phyloP scores from a whole-genome alignment of 2,329 filamentous ascomycete genomes.

The Salinomyces thailandicus region DNA sequence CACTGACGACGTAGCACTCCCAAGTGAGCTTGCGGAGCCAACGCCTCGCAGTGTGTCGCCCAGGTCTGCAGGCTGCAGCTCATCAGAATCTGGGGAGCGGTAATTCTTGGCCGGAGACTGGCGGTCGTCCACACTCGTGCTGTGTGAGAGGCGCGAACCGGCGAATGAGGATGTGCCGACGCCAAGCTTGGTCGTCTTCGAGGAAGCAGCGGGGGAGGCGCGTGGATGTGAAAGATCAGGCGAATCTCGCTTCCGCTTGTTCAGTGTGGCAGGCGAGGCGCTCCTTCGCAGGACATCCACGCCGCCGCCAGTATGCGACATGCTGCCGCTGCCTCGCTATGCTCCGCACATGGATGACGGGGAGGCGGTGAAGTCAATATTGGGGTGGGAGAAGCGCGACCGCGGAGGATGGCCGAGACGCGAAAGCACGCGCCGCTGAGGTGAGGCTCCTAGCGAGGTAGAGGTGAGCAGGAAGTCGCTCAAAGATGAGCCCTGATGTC shows the following conservation, averaged over 20 bases:
- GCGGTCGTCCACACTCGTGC: slow-evolving; percentile 3
- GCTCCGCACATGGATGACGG: neutral
- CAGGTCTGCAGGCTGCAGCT: slow-evolving; percentile 26
- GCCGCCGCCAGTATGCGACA: slow-evolving; percentile 21
- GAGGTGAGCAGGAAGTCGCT: too few species aligned
- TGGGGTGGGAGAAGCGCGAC: too few species aligned
- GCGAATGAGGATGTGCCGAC: slow-evolving; percentile 1
- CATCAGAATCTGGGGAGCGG: slow-evolving; percentile 23
- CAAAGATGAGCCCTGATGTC: too few species aligned
- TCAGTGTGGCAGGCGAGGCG: neutral
- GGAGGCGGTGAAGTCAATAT: too few species aligned
- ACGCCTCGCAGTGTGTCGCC: slow-evolving; percentile 61
- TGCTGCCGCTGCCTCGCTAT: slow-evolving; percentile 17
- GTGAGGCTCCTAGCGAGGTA: too few species aligned
- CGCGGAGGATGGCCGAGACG: too few species aligned
- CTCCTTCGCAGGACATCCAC: slow-evolving; percentile 9
- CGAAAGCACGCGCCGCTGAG: neutral
- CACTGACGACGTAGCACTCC: slow-evolving; percentile 60
- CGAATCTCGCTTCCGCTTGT: slow-evolving; percentile 3
- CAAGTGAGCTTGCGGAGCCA: slow-evolving; percentile 61
- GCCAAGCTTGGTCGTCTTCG: neutral
- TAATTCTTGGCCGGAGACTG: slow-evolving; percentile 12
- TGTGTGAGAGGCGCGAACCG: slow-evolving; percentile 2
- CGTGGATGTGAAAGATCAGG: slow-evolving; percentile 1
- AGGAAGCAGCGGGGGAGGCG: neutral